These are phyloP conservation scores for Diaporthe helianthi DNA, from an alignment of 2,329 filamentous ascomycete species.

Conservation along the genomic window DNA sequence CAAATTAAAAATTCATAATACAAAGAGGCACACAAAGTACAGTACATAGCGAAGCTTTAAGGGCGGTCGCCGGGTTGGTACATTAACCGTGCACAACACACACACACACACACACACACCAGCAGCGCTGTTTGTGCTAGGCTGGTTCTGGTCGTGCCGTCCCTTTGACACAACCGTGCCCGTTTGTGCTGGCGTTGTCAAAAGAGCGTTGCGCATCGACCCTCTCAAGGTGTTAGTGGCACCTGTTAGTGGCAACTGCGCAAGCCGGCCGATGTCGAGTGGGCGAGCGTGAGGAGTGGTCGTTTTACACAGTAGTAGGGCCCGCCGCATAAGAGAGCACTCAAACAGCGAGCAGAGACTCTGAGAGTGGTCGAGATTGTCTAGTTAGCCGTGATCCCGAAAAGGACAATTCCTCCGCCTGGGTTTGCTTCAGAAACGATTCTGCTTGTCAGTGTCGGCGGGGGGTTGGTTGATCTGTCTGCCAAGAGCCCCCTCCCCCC, in stretches of 20 bases:
- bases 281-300: constrained; percentile 5
- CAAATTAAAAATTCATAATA: not conserved
- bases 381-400: not conserved
- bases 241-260: not conserved
- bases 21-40: not conserved
- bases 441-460: constrained; percentile 16
- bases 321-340: not conserved
- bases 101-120: not conserved
- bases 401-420: constrained; percentile 17
- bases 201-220: not conserved
- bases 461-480: constrained; percentile 14
- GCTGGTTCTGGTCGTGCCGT: constrained; percentile 5
- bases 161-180: constrained; percentile 6
- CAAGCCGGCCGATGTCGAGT: not conserved
- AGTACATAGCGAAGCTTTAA: not conserved
- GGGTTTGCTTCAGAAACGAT: constrained; percentile 25
- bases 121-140: not conserved
- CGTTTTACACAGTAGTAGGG: constrained; percentile 5
- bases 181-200: not conserved
- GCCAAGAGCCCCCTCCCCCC: constrained; percentile 7
- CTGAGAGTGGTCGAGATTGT: not conserved
- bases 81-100: not conserved
- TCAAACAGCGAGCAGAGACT: not conserved
- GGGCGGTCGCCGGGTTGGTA: not conserved
- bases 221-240: not conserved